These are phyloP conservation scores for Myriosclerotinia scirpicola DNA, from an alignment of 2,329 filamentous ascomycete genomes.

Conservation along the genomic window DNA sequence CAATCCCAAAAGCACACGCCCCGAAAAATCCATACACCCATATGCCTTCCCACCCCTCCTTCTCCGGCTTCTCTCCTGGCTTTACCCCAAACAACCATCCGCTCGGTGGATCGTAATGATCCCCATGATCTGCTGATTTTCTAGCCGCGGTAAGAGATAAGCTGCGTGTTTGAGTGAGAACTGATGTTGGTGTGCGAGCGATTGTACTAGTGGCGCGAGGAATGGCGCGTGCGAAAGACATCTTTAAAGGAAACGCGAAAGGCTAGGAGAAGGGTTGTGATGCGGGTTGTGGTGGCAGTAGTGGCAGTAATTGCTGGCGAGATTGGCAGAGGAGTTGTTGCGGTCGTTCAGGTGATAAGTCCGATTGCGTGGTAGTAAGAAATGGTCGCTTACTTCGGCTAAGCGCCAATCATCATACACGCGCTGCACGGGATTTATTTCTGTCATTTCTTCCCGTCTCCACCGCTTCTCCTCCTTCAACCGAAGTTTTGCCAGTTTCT, in stretches of 20 bases:
- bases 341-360: conserved; percentile 1
- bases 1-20: conserved; percentile 67
- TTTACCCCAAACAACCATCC: conserved; percentile 95
- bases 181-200: conserved; percentile 1
- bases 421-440: too few relatives aligned
- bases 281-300: conserved; percentile 1
- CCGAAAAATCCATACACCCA: conserved; percentile 85
- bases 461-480: too few relatives aligned
- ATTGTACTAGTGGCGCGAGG: conserved; percentile 11
- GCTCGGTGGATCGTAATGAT: conserved; percentile 81
- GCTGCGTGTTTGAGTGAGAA: conserved; percentile 10
- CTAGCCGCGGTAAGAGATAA: background rate
- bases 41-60: conserved; percentile 92
- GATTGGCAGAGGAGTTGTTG: background rate
- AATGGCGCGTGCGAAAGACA: conserved; percentile 18
- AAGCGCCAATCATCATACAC: too few relatives aligned
- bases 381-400: too few relatives aligned
- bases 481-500: too few relatives aligned
- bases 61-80: conserved; percentile 92
- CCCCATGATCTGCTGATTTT: conserved; percentile 32
- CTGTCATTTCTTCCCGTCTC: too few relatives aligned
- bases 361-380: too few relatives aligned
- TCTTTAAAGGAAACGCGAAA: background rate
- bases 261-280: too few relatives aligned
- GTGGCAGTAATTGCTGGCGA: background rate